A percentile compares a stretch with the other conserved stretches of the same genome.
Evolutionary conservation across 2,329 filamentous ascomycete genomes (phyloP).

Genomic region (Arthroderma sp.): DNA sequence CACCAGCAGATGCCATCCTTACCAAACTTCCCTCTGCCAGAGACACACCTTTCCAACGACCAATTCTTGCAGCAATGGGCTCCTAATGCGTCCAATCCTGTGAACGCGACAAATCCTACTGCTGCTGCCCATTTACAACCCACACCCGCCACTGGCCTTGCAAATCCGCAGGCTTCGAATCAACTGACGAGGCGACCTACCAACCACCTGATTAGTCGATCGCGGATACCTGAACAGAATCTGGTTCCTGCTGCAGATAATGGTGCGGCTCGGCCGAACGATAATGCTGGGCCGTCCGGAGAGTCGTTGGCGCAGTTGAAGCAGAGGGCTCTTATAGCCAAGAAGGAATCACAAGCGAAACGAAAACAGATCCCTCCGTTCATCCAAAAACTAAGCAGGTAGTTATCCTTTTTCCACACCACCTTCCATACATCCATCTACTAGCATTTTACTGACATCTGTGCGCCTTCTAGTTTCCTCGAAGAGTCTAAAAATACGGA

Average conservation of each 20-base stretch:
- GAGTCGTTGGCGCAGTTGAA: slow-evolving; percentile 69
- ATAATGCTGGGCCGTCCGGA: slow-evolving; percentile 27
- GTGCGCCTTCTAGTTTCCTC: slow-evolving; percentile 54
- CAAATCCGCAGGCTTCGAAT: slow-evolving; percentile 31
- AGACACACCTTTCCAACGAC: slow-evolving; percentile 35
- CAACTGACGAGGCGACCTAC: slow-evolving; percentile 30
- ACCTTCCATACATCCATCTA: not conserved
- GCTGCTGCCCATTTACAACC: slow-evolving; percentile 3
- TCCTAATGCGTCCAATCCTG: slow-evolving; percentile 25
- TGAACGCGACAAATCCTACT: not conserved
- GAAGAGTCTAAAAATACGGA: slow-evolving; percentile 89
- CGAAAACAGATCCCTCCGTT: slow-evolving; percentile 94
- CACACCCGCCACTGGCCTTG: slow-evolving; percentile 27
- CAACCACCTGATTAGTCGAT: slow-evolving; percentile 27
- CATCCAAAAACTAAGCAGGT: slow-evolving; percentile 97
- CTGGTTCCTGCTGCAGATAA: slow-evolving; percentile 19
- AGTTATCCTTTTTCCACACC: slow-evolving; percentile 28
- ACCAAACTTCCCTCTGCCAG: slow-evolving; percentile 29
- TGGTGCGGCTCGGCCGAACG: slow-evolving; percentile 13
- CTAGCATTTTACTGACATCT: slow-evolving; percentile 9
- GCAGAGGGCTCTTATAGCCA: slow-evolving; percentile 64
- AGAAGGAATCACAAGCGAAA: slow-evolving; percentile 77
- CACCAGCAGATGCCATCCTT: slow-evolving; percentile 42
- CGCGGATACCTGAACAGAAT: slow-evolving; percentile 25
- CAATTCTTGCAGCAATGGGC: slow-evolving; percentile 43